Evolutionary conservation across 495 filamentous ascomycete genomes (phyloP), one percentile per base, ranked within the genome.

Genomic region (Penicillium pulvis): DNA sequence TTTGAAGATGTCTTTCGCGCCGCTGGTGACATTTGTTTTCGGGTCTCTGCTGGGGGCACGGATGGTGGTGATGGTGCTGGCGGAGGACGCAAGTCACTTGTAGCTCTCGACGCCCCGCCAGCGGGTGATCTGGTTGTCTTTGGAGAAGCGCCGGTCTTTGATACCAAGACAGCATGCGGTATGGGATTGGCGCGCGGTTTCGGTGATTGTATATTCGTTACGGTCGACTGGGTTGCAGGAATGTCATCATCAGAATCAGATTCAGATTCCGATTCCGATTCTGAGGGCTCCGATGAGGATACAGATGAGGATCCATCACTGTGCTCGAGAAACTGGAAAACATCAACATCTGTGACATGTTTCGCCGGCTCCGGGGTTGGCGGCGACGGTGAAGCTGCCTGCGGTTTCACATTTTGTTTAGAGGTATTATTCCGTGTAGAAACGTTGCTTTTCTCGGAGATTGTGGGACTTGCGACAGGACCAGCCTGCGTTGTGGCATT

Each of bases 311-410:
- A 61, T 5, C 67, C 65, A 24, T 67, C 66, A 33, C 67, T 62
- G 16, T 67, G 52, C 9, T 78, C 71, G 1, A 80, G 67, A 30
- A 72, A 80, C 46, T 80, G 69, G 59, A 80, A 80, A 9, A 80
- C 77, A 59, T 78, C 71, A 9, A 80, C 77, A 59, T 78, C 71
- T 6, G 72, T 73, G 16, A 61, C 53, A 23, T 64, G 70, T 23
- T 63, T 66, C 14, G 64, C 51, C 6, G 67, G 45, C 41, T 61
- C 68, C 11, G 52, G 47, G 0, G 65, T 19, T 49, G 67, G 70
- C 14, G 52, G 50, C 0, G 64, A 35, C 48, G 53, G 53, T n/a
- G 60, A 31, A 31, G 46, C 52, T 43, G 50, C 51, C 54, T 56
- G 57, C 36, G 65, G 57, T 43, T 58, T 66, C 54, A 51, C 43